phyloP scores from a whole-genome alignment of 78 protist species.

The Creolimax fragrantissima region DNA sequence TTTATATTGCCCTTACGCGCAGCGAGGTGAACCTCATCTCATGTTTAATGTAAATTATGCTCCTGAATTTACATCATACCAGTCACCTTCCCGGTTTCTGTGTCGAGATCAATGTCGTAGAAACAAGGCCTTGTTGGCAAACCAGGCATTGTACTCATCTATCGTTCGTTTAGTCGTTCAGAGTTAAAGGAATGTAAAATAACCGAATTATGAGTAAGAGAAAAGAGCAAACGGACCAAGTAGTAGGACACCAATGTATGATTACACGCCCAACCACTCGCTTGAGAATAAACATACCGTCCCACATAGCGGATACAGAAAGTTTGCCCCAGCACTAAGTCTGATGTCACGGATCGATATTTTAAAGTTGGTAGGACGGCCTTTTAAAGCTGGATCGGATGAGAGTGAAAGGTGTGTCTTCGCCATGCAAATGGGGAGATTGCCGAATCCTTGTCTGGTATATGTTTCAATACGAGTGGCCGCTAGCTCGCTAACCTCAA shows the following conservation, averaged over 20 bases:
- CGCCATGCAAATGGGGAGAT: slow-evolving; percentile 94
- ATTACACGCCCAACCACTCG: too few species aligned
- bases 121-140: slow-evolving; percentile 88
- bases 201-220: not conserved
- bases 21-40: too few species aligned
- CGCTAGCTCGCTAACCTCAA: slow-evolving; percentile 38
- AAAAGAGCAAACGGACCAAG: not conserved
- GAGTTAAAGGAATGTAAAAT: not conserved
- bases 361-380: slow-evolving; percentile 64
- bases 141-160: slow-evolving; percentile 83
- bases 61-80: slow-evolving; percentile 64
- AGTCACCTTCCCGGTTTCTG: slow-evolving; percentile 51
- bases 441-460: slow-evolving; percentile 57
- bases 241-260: too few species aligned
- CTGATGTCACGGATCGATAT: slow-evolving; percentile 81
- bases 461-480: slow-evolving; percentile 54
- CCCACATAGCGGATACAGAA: slow-evolving; percentile 71
- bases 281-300: slow-evolving; percentile 18
- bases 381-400: slow-evolving; percentile 72
- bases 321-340: slow-evolving; percentile 82
- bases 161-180: too few species aligned
- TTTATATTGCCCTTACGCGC: too few species aligned
- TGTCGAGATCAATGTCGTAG: slow-evolving; percentile 80
- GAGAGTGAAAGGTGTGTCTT: slow-evolving; percentile 89
- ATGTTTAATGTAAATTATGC: too few species aligned